Base-by-base conservation (phyloP, 2,329 filamentous ascomycete genomes). In the Aspergillus flavus region DNA sequence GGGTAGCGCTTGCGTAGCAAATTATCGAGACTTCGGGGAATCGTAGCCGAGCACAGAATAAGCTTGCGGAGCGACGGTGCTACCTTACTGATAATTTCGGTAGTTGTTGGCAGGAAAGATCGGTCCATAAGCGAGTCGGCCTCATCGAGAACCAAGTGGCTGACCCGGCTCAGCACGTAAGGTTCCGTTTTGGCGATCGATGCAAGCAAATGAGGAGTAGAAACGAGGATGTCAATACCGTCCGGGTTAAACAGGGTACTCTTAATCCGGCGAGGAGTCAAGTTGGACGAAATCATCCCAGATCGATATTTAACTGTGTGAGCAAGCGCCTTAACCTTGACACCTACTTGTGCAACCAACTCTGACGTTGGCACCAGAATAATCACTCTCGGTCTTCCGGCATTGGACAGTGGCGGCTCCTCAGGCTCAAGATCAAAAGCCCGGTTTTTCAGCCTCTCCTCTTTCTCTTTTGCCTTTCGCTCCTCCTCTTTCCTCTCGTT, bases 71-170 rank as follows among this genome's bases (percentile, higher is more conserved):
- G 81, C 0, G 93, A 95, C 0, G 94, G 93, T 7, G 88, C 85
- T 1, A 90, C 87, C 63, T 91, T 90, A 72, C 96, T 92, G 67
- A 99, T 86, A 68, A 99, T 92, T 61, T 87, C 86, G 12, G 87
- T 91, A 0, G 95, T 98, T 28, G 90, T 89, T 1, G 92, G 89
- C 4, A 91, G 86, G 81, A 99, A 99, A 63, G 93, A 96, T 62
- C 93, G 91, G 79, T 99, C 96, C 69, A 99, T 87, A 11, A 99
- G 87, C 4, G 94, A 97, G 79, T 99, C 95, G 1, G 96, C 96
- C 82, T 99, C 96, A 75, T 99, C 96, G 56, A 97, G 85, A 63
- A 99, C 86, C 12, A 99, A 85, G 75, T 98, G 92, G 1, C 87
- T 89, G 63, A 98, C 94, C 14, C 93, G 90, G n/a, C 92, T 94